Evolutionary conservation across 192 early-diverging fungal species (phyloP).

Genomic region (Entophlyctis luteolus): DNA sequence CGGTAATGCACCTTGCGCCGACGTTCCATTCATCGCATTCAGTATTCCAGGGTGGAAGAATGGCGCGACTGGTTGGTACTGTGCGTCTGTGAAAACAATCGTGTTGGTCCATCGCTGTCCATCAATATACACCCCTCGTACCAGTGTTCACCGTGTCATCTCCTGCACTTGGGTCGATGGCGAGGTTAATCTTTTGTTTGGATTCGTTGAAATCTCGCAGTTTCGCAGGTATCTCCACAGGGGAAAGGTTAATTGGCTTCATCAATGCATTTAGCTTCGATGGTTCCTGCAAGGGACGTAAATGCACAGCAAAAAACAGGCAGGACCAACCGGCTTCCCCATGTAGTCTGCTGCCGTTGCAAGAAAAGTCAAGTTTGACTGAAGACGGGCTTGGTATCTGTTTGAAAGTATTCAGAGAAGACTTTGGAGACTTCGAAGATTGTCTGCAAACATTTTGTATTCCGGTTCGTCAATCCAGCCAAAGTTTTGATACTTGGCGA

Average conservation of each 20-base stretch:
- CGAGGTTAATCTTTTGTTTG: not conserved
- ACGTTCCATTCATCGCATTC: not conserved
- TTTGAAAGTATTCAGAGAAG: not conserved
- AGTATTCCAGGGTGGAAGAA: not conserved
- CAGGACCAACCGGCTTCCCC: constrained; percentile 25
- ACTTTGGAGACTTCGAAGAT: not conserved
- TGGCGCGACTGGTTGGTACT: constrained; percentile 17
- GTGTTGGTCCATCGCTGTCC: not conserved
- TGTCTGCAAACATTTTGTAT: constrained; percentile 9
- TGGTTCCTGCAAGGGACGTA: constrained; percentile 5
- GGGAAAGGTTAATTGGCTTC: not conserved
- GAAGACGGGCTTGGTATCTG: constrained; percentile 60
- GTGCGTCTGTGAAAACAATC: not conserved
- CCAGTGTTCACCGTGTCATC: not conserved
- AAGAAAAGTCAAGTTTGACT: constrained; percentile 60
- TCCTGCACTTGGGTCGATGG: not conserved
- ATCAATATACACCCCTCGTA: not conserved
- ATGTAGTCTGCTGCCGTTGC: constrained; percentile 57
- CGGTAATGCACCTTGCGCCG: not conserved
- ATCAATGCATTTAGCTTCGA: constrained; percentile 1
- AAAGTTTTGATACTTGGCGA: constrained; percentile 62
- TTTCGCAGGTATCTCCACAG: constrained; percentile 15
- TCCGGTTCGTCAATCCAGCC: constrained; percentile 52
- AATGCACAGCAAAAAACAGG: not conserved
- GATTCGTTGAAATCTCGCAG: not conserved